Evolutionary conservation across 2,329 filamentous ascomycete species (phyloP).

Genomic region (Chaetomium globosum): DNA sequence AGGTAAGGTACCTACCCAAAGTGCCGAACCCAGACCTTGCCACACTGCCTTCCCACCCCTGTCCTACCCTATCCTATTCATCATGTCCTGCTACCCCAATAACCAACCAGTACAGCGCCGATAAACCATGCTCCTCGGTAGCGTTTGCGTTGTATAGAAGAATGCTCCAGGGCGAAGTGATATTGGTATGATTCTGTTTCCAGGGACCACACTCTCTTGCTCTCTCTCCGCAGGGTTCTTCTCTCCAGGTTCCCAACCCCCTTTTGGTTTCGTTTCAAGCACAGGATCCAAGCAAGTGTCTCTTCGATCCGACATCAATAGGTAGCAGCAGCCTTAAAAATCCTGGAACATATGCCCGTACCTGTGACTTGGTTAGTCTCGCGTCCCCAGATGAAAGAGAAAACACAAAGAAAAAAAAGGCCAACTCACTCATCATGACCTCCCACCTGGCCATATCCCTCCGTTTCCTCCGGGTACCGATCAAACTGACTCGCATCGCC

Average conservation of each 20-base stretch:
- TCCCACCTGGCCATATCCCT: slow-evolving; percentile 73
- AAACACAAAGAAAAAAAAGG: not conserved
- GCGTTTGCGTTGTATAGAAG: slow-evolving; percentile 4
- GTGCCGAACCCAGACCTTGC: not conserved
- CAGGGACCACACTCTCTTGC: not conserved
- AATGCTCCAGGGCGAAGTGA: not conserved
- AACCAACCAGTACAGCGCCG: not conserved
- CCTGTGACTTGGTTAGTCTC: slow-evolving; percentile 47
- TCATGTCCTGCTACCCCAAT: not conserved
- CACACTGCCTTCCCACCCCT: not conserved
- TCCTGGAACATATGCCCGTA: slow-evolving; percentile 75
- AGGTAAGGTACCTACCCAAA: not conserved
- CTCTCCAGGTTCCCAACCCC: not conserved
- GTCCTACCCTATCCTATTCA: not conserved
- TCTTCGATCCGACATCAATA: not conserved
- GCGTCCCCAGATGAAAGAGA: not conserved
- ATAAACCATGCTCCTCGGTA: slow-evolving; percentile 2
- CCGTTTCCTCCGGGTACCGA: slow-evolving; percentile 94
- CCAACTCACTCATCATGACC: slow-evolving; percentile 82
- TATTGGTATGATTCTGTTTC: not conserved
- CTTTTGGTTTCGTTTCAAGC: not conserved
- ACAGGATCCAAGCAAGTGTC: not conserved
- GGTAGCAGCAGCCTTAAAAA: slow-evolving; percentile 23
- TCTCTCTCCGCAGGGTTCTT: not conserved
- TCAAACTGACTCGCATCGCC: slow-evolving; percentile 98